Evolutionary conservation across 1,284 basidiomycete species (phyloP).

Genomic region (Irpex sp.): DNA sequence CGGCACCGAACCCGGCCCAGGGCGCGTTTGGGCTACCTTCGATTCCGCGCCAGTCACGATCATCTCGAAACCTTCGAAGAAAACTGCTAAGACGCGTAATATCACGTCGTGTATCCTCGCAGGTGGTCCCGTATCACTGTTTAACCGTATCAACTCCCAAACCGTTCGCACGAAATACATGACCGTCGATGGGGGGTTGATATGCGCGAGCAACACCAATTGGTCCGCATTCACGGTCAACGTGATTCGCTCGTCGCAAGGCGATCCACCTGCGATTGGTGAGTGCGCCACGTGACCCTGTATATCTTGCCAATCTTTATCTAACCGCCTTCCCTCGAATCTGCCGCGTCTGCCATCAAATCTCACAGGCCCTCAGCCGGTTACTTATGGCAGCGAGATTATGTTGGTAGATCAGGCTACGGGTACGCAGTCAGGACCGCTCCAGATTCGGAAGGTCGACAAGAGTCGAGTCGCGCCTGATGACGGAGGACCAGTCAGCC

Average conservation of each 20-base stretch:
- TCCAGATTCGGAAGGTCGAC: slow-evolving; percentile 91
- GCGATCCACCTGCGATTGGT: slow-evolving; percentile 35
- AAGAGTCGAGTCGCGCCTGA: slow-evolving; percentile 81
- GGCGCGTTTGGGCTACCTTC: slow-evolving; percentile 86
- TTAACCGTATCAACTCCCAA: slow-evolving; percentile 96
- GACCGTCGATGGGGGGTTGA: slow-evolving; percentile 79
- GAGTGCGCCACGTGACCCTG: background rate
- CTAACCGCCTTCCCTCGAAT: background rate
- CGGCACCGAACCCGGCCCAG: slow-evolving; percentile 43
- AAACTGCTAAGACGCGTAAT: slow-evolving; percentile 93
- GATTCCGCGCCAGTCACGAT: slow-evolving; percentile 89
- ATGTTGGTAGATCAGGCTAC: slow-evolving; percentile 81
- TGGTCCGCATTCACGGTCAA: slow-evolving; percentile 96
- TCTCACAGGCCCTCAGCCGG: slow-evolving; percentile 61
- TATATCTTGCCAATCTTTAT: slow-evolving; percentile 25
- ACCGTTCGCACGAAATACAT: slow-evolving; percentile 97
- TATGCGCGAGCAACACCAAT: slow-evolving; percentile 82
- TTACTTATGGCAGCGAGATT: slow-evolving; percentile 91
- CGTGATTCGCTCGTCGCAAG: slow-evolving; percentile 61
- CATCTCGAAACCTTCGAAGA: slow-evolving; percentile 96
- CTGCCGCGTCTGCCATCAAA: slow-evolving; percentile 8
- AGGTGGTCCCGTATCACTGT: slow-evolving; percentile 89
- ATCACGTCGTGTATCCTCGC: slow-evolving; percentile 89
- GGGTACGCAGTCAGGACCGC: slow-evolving; percentile 81
- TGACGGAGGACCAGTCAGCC: slow-evolving; percentile 89